These are phyloP conservation scores for Wickerhamomyces hampshirensis DNA, from an alignment of 805 yeast species.

Conservation along the genomic window DNA sequence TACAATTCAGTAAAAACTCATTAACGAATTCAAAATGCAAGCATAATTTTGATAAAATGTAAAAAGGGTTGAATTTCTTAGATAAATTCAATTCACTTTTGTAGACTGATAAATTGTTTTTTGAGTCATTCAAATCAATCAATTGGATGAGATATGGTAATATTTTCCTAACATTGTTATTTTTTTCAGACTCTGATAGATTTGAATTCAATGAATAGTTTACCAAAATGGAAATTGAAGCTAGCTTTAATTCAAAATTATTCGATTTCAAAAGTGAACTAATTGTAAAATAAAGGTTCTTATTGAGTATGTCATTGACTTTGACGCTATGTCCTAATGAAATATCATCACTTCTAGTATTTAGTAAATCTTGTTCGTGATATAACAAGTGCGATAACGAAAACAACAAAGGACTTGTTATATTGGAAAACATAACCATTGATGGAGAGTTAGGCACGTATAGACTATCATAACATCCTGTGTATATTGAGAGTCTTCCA, in stretches of 20 bases:
- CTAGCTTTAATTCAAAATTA: conserved; percentile 19
- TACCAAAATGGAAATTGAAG: conserved; percentile 16
- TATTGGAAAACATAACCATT: conserved; percentile 11
- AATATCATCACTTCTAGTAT: neutral
- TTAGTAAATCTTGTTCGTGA: conserved; percentile 8
- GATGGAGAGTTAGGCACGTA: conserved; percentile 18
- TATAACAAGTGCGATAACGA: conserved; percentile 18
- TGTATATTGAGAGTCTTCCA: conserved; percentile 2
- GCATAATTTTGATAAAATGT: conserved; percentile 30
- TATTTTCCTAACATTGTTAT: conserved; percentile 14
- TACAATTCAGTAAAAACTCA: conserved; percentile 30
- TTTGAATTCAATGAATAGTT: conserved; percentile 18
- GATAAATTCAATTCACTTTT: conserved; percentile 17
- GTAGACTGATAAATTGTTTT: conserved; percentile 10
- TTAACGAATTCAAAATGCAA: conserved; percentile 29
- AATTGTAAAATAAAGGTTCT: conserved; percentile 16
- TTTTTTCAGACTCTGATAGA: conserved; percentile 7
- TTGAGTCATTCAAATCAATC: conserved; percentile 15
- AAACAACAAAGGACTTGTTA: conserved; percentile 18
- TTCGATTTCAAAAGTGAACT: conserved; percentile 19
- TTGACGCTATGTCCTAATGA: conserved; percentile 3
- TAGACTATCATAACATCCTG: conserved; percentile 13
- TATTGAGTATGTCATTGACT: conserved; percentile 14
- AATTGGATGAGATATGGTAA: conserved; percentile 22
- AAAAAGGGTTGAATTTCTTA: conserved; percentile 27